Conservation (phyloP, 176 grass and related monocot species). For the Triticum monococcum region DNA sequence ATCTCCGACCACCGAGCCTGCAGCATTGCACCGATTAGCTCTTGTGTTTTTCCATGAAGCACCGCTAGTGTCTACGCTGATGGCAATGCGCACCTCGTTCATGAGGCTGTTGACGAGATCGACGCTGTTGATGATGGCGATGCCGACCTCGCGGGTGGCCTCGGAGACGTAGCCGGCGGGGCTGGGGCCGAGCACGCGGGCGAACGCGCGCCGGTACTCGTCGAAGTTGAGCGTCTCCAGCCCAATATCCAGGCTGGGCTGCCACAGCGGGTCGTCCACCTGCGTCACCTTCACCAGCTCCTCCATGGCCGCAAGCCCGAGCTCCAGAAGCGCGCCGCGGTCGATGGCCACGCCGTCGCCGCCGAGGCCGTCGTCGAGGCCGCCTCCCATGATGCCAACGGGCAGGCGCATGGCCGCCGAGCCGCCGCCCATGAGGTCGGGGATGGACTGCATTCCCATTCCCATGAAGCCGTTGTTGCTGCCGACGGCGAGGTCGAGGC, state of each 20-base stretch:
- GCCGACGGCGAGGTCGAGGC: constrained; percentile 74
- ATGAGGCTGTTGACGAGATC: constrained; percentile 88
- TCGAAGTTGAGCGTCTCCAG: constrained; percentile 65
- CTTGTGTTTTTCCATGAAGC: too few species aligned
- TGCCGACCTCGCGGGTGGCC: constrained; percentile 65
- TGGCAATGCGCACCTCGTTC: constrained; percentile 52
- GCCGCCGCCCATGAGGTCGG: constrained; percentile 52
- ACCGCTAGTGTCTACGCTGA: too few species aligned
- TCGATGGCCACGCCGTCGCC: constrained; percentile 25
- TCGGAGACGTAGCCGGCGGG: constrained; percentile 63
- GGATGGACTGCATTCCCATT: constrained; percentile 43
- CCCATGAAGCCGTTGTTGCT: constrained; percentile 42
- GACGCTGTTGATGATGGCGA: constrained; percentile 68
- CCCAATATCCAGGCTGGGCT: constrained; percentile 31
- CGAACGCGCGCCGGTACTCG: constrained; percentile 64
- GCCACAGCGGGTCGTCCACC: constrained; percentile 80
- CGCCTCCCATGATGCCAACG: constrained; percentile 12
- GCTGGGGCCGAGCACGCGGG: constrained; percentile 44
- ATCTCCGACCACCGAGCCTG: constrained; percentile 85
- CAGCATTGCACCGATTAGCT: background rate
- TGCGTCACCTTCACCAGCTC: constrained; percentile 86
- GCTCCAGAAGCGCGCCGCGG: constrained; percentile 61
- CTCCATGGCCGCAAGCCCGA: constrained; percentile 87
- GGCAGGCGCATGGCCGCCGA: constrained; percentile 36
- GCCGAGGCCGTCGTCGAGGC: constrained; percentile 22